These are phyloP conservation scores for Penicillium fimorum DNA, from an alignment of 495 filamentous ascomycete genomes.

Conservation along the genomic window DNA sequence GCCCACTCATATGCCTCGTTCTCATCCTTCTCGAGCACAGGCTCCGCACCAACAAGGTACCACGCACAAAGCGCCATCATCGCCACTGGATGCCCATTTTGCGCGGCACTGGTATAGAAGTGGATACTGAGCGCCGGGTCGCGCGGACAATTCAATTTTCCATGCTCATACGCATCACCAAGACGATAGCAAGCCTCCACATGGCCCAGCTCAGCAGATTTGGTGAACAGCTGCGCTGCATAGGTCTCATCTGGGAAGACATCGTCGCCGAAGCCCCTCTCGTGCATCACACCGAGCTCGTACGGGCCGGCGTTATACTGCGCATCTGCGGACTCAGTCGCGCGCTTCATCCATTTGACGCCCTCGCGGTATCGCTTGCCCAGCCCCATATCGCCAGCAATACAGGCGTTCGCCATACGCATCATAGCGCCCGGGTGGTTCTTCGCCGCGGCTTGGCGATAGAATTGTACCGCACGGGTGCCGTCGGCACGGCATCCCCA, in stretches of 20 bases:
- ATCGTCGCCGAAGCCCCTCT: slow-evolving; percentile 86
- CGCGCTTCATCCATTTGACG: slow-evolving; percentile 94
- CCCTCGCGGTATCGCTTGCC: slow-evolving; percentile 86
- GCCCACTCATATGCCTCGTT: slow-evolving; percentile 98
- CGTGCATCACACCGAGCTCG: slow-evolving; percentile 83
- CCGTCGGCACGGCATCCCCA: slow-evolving; percentile 91
- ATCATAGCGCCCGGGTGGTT: slow-evolving; percentile 94
- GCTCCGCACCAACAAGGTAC: slow-evolving; percentile 96
- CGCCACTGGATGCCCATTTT: slow-evolving; percentile 76
- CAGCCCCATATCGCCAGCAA: slow-evolving; percentile 82
- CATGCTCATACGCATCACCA: slow-evolving; percentile 97
- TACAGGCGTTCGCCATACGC: slow-evolving; percentile 83
- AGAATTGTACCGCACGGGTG: slow-evolving; percentile 88
- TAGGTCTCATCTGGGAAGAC: slow-evolving; percentile 88
- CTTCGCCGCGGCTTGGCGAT: slow-evolving; percentile 85
- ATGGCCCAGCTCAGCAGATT: slow-evolving; percentile 89
- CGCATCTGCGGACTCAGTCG: slow-evolving; percentile 78
- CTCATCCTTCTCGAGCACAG: slow-evolving; percentile 90
- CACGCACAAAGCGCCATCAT: slow-evolving; percentile 99
- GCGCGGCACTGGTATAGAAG: slow-evolving; percentile 92
- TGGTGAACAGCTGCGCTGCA: slow-evolving; percentile 90
- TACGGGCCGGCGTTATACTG: slow-evolving; percentile 94
- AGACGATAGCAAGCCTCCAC: slow-evolving; percentile 78
- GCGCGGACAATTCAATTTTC: slow-evolving; percentile 77
- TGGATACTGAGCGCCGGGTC: slow-evolving; percentile 95